Conservation (phyloP, 2,329 filamentous ascomycete species). For the Talaromyces sp. region DNA sequence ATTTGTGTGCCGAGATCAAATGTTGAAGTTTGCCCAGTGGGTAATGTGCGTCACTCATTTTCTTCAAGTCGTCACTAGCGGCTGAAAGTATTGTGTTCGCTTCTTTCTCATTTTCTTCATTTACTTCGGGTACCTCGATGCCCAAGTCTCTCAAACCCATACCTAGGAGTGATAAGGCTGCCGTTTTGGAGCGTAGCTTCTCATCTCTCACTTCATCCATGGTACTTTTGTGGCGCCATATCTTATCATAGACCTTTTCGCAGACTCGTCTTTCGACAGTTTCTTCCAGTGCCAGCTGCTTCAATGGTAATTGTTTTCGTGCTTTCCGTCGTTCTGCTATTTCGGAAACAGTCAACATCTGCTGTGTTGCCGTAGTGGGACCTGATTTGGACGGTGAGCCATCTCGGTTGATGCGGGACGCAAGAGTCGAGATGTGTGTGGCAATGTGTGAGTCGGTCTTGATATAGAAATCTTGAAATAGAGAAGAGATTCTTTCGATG, state of each 20-base stretch:
- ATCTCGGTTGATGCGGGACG: conserved; percentile 69
- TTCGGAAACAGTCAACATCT: conserved; percentile 88
- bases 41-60: conserved; percentile 83
- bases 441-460: conserved; percentile 76
- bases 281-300: conserved; percentile 76
- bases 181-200: conserved; percentile 89
- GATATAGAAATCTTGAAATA: conserved; percentile 93
- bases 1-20: conserved; percentile 84
- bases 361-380: conserved; percentile 67
- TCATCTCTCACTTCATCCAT: conserved; percentile 94
- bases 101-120: conserved; percentile 60
- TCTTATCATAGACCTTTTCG: conserved; percentile 78
- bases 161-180: conserved; percentile 82
- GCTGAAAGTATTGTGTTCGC: conserved; percentile 69
- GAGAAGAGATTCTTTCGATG: conserved; percentile 74
- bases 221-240: conserved; percentile 87
- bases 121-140: conserved; percentile 64
- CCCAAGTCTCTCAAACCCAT: conserved; percentile 84
- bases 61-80: conserved; percentile 67
- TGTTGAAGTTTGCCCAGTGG: conserved; percentile 88
- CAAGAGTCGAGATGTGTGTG: conserved; percentile 79
- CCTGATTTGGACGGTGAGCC: conserved; percentile 50
- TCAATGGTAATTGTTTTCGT: conserved; percentile 72
- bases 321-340: conserved; percentile 75
- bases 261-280: conserved; percentile 83